Evolutionary conservation across 2,329 filamentous ascomycete genomes (phyloP), one percentile per base, ranked within the genome.

Genomic region (Pyricularia grisea): DNA sequence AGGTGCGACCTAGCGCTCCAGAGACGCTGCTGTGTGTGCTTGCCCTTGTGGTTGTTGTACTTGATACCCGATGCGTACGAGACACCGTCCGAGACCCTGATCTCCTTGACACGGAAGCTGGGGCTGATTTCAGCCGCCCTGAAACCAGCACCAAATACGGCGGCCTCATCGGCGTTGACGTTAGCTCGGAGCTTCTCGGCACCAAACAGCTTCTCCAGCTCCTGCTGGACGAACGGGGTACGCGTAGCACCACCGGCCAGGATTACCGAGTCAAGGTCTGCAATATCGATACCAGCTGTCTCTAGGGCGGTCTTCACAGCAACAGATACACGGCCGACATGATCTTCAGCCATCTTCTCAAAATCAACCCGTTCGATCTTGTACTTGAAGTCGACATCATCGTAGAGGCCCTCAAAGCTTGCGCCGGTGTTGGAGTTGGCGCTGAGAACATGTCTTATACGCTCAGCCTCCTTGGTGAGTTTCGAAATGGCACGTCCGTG

Each of bases 81-180:
- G 61, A 92, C 87, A 27, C 86, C 88, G 74, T 99, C 95, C n/a
- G 83, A 85, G 67, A 92, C 88, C 70, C 92, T 87, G 73, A 99
- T 99, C 76, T 98, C 95, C 85, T 98, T 99, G 77, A 99, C 95
- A 71, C 93, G 90, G 88, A 99, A 99, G 77, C 92, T 94, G 60
- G 94, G 93, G 80, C 93, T 97, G 70, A 99, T 85, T 74, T 92
- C 89, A 68, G 95, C 95, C 67, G 92, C 95, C 76, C 94, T 92
- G 85, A 99, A 98, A 31, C 91, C 94, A 69, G 95, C 94, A 74
- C 95, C 95, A 78, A 98, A 97, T 11, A 97, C 95, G 67, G 95
- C 95, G 28, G 95, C 91, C 80, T 99, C 95, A 75, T 99, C 95
- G 12, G 94, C 92, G 81, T 99, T 99, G 76, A 99, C 95, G 74